These are phyloP conservation scores for Spencermartinsiella europaea DNA, from an alignment of 805 yeast species.

Conservation along the genomic window DNA sequence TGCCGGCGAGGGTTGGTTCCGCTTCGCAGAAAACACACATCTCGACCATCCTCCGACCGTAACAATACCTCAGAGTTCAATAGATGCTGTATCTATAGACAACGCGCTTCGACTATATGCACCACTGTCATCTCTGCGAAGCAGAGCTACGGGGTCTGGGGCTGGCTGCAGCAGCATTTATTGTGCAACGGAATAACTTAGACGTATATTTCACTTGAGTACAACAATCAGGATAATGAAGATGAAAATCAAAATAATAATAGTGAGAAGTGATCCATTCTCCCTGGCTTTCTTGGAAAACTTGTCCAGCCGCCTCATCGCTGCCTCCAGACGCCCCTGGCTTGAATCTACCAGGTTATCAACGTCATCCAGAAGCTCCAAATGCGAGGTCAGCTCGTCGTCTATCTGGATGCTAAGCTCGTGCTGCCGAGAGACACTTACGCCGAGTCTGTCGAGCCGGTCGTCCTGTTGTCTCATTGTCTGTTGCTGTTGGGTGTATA, in stretches of 20 bases:
- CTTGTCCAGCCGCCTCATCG: slow-evolving; percentile 31
- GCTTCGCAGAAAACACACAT: too few relatives aligned
- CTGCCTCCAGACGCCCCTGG: slow-evolving; percentile 30
- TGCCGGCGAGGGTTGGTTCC: too few relatives aligned
- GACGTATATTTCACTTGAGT: slow-evolving; percentile 17
- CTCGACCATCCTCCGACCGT: too few relatives aligned
- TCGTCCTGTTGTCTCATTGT: slow-evolving; percentile 36
- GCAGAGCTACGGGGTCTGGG: too few relatives aligned
- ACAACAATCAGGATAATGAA: slow-evolving; percentile 33
- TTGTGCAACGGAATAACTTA: too few relatives aligned
- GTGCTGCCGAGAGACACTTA: slow-evolving; percentile 35
- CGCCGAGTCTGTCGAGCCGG: slow-evolving; percentile 32
- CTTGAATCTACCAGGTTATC: slow-evolving; percentile 35
- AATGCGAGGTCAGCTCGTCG: slow-evolving; percentile 34
- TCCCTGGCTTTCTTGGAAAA: slow-evolving; percentile 36
- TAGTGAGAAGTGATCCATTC: slow-evolving; percentile 33
- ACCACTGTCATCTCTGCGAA: too few relatives aligned
- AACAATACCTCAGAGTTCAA: too few relatives aligned
- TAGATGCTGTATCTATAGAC: too few relatives aligned
- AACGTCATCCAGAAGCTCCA: slow-evolving; percentile 34
- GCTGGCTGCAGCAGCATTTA: too few relatives aligned
- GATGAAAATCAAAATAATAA: slow-evolving; percentile 30
- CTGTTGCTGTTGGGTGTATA: slow-evolving; percentile 28
- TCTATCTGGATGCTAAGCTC: slow-evolving; percentile 35
- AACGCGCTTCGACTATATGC: too few relatives aligned